Evolutionary conservation across 1,284 basidiomycete genomes (phyloP).

Genomic region (Apiotrichum brassicae): DNA sequence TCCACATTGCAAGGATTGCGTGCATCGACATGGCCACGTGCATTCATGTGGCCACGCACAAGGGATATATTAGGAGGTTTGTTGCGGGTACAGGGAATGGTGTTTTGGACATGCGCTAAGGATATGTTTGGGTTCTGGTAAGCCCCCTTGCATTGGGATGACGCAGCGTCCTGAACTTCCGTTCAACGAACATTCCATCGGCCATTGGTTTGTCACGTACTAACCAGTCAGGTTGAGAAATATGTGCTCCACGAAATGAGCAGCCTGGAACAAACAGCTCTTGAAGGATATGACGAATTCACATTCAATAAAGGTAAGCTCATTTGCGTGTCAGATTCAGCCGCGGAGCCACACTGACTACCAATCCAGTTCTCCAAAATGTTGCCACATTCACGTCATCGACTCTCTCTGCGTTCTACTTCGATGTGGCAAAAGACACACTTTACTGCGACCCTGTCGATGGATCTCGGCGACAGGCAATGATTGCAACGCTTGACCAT

Average conservation of each 20-base stretch:
- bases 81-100: no score
- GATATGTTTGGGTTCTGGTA: no score
- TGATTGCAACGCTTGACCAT: slow-evolving; percentile 67
- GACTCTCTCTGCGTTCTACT: slow-evolving; percentile 63
- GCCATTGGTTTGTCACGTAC: neutral
- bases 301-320: slow-evolving; percentile 82
- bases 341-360: slow-evolving; percentile 59
- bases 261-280: slow-evolving; percentile 60
- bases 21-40: no score
- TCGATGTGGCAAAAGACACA: slow-evolving; percentile 85
- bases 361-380: slow-evolving; percentile 45
- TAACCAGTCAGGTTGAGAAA: slow-evolving; percentile 59
- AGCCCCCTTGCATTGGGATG: no score
- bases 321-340: slow-evolving; percentile 73
- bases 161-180: no score
- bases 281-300: slow-evolving; percentile 64
- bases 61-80: no score
- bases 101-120: no score
- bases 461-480: slow-evolving; percentile 56
- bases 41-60: no score
- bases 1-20: no score
- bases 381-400: slow-evolving; percentile 47
- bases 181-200: no score
- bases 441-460: slow-evolving; percentile 67
- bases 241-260: slow-evolving; percentile 82